Conservation (phyloP, 176 grass and related monocot genomes). For the Aegilops sharonensis region DNA sequence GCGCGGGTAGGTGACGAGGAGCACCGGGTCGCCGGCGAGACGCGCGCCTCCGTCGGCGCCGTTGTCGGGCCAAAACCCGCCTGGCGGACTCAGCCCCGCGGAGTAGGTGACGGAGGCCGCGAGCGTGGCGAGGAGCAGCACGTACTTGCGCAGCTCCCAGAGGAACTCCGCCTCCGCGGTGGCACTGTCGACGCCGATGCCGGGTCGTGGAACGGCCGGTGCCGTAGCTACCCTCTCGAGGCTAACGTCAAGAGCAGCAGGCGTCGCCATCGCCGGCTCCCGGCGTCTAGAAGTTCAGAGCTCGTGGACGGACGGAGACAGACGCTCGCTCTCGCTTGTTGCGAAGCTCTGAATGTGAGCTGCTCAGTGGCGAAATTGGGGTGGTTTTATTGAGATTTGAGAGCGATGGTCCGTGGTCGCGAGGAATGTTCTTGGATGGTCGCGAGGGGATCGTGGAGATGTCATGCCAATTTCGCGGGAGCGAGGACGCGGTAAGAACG, state of each 20-base stretch:
- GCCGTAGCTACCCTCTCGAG: background rate
- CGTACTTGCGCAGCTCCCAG: conserved; percentile 51
- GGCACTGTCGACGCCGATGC: background rate
- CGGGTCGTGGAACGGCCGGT: background rate
- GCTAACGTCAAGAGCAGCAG: background rate
- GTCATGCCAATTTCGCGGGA: background rate
- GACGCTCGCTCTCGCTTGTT: background rate
- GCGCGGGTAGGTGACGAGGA: conserved; percentile 13
- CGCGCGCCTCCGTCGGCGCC: background rate
- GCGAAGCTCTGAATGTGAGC: background rate
- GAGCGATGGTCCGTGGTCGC: background rate
- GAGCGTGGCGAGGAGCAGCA: conserved; percentile 46
- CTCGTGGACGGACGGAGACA: background rate
- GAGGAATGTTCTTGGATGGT: background rate
- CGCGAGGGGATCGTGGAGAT: background rate
- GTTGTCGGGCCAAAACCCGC: conserved; percentile 43
- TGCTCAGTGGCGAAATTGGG: background rate
- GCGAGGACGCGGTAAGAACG: background rate
- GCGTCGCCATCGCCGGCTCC: background rate
- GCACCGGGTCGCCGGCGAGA: conserved; percentile 39
- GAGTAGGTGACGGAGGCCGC: conserved; percentile 44
- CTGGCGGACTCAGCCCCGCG: conserved; percentile 45
- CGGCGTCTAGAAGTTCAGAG: background rate
- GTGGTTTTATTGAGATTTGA: background rate
- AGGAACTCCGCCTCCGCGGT: conserved; percentile 10